Evolutionary conservation across 169 alveolate genomes (phyloP).

Genomic region (Eimeria acervulina): DNA sequence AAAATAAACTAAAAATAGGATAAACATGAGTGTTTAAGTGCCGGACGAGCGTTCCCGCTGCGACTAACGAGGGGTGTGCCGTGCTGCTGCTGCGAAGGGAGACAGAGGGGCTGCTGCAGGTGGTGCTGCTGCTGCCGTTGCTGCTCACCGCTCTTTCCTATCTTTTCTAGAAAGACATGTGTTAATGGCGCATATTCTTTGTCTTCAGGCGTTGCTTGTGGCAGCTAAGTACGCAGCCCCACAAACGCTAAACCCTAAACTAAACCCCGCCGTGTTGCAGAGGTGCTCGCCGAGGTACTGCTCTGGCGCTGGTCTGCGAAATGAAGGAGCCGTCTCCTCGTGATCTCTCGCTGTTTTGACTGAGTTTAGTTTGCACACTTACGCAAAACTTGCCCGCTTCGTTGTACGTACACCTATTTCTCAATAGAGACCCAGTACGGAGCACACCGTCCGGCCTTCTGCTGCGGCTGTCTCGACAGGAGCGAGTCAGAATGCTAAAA

Average conservation of each 20-base stretch:
- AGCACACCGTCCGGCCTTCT: not conserved
- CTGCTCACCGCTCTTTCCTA: conserved; percentile 24
- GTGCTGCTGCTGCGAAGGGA: conserved; percentile 71
- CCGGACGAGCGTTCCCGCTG: not conserved
- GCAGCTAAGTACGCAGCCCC: not conserved
- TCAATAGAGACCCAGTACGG: not conserved
- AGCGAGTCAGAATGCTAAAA: not conserved
- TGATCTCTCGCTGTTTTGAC: not conserved
- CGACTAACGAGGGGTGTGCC: conserved; percentile 26
- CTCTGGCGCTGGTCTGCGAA: not conserved
- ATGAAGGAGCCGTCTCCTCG: not conserved
- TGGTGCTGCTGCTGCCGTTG: conserved; percentile 58
- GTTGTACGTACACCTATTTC: not conserved
- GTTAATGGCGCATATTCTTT: not conserved
- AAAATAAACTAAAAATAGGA: not conserved
- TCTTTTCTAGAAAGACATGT: not conserved
- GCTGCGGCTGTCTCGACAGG: not conserved
- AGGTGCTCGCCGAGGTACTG: conserved; percentile 21
- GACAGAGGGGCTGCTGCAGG: conserved; percentile 64
- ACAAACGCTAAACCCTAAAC: conserved; percentile 37
- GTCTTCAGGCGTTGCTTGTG: not conserved
- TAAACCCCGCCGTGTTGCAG: not conserved
- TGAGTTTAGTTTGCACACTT: not conserved
- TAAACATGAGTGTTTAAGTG: not conserved
- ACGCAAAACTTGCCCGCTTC: not conserved